phyloP scores from a whole-genome alignment of 225 moss, liverwort and hornwort species.

The Climacium dendroides region DNA sequence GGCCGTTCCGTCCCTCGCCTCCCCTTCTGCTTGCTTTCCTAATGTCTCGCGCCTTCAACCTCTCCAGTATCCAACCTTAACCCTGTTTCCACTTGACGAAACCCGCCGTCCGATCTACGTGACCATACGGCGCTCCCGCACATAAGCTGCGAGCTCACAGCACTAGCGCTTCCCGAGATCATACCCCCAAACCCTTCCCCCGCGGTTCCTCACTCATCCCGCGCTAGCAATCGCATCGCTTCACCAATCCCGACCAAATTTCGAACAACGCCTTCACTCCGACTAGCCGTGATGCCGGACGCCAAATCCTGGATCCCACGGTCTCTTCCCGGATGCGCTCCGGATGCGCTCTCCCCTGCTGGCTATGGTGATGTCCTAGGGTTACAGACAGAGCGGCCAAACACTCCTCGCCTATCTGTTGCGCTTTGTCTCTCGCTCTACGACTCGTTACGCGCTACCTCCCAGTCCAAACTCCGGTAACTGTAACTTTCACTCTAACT shows the following conservation, averaged over 20 bases:
- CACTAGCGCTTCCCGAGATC: neutral
- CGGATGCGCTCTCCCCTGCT: neutral
- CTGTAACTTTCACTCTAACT: neutral
- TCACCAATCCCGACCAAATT: slow-evolving; percentile 12
- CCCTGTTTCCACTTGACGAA: slow-evolving; percentile 8
- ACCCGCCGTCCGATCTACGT: slow-evolving; percentile 1
- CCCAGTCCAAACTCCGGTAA: neutral
- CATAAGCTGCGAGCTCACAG: slow-evolving; percentile 2
- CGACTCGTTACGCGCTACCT: neutral
- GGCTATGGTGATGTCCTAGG: slow-evolving; percentile 19
- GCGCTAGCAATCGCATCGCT: neutral
- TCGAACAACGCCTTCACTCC: neutral
- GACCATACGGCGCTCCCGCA: neutral
- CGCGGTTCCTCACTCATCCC: neutral
- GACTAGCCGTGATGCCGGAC: neutral
- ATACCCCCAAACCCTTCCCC: slow-evolving; percentile 1
- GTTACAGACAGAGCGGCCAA: neutral
- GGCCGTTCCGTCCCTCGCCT: neutral
- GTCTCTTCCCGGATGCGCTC: neutral
- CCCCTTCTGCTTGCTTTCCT: neutral
- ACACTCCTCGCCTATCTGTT: neutral
- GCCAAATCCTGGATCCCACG: neutral
- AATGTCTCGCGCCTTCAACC: neutral
- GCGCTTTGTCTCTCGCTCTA: neutral
- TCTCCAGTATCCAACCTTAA: slow-evolving; percentile 7